Evolutionary conservation across 2,329 filamentous ascomycete species (phyloP), one percentile per base, ranked within the genome.

Genomic region (Verticillium alfalfae): DNA sequence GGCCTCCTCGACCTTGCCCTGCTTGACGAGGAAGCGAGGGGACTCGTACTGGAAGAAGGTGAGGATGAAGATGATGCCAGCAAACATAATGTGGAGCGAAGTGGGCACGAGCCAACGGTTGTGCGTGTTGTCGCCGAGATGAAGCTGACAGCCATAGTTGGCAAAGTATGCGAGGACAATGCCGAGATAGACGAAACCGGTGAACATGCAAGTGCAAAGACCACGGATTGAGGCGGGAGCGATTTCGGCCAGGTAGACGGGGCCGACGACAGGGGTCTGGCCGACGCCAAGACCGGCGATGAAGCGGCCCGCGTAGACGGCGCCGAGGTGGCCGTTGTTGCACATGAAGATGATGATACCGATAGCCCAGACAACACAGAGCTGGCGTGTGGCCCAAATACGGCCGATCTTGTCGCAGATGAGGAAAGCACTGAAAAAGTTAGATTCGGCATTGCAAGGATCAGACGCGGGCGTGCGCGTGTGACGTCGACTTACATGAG

Each of bases 111-210:
- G 81, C 84, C 84, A 86, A 65, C 81, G 79, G 60, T 78, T 76
- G 61, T 78, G 74, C 2, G 76, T 78, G n/a, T 71, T 67, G 57
- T 79, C 76, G 31, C 75, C 72, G 26, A 87, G 75, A 70, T 85
- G 76, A 54, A 85, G 60, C 61, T 79, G 72, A 60, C 76, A 79
- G 62, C 87, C 87, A 70, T 88, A 89, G 72, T 88, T 90, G 63
- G 88, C 85, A 68, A 92, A 93, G 76, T 93, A 94, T 9, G 88
- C 89, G 16, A 93, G 79, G 68, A 93, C 89, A 64, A 93, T 91
- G 31, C 90, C 91, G 60, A 91, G 74, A 70, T 93, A 93, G 26
- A 93, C 90, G 58, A 76, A 75, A 3, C 77, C 77, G 9, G 76
- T 79, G 69, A 79, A 79, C 68, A 78, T 74, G 63, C 76, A 89